These are phyloP conservation scores for Pyrenophora teres DNA, from an alignment of 2,329 filamentous ascomycete species.

Conservation along the genomic window DNA sequence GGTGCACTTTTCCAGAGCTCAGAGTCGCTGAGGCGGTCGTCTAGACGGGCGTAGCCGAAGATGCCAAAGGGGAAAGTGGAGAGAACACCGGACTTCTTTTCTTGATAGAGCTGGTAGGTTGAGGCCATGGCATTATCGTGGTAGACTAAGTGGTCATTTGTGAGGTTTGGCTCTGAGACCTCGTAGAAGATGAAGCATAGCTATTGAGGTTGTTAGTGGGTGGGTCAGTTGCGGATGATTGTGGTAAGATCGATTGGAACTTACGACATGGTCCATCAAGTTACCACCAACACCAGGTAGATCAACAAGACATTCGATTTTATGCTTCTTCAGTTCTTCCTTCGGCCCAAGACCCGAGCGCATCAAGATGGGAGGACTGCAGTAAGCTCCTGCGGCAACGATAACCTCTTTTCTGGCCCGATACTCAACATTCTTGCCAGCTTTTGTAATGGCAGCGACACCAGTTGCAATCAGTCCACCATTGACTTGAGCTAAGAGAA, in stretches of 20 bases:
- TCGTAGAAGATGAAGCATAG: constrained; percentile 64
- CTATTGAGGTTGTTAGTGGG: constrained; percentile 37
- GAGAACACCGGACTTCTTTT: constrained; percentile 62
- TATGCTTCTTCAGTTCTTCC: constrained; percentile 56
- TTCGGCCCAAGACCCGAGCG: constrained; percentile 63
- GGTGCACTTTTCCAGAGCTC: constrained; percentile 60
- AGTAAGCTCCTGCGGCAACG: constrained; percentile 41
- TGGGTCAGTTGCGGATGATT: constrained; percentile 46
- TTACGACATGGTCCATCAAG: constrained; percentile 65
- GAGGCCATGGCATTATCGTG: constrained; percentile 57
- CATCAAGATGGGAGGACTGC: constrained; percentile 49
- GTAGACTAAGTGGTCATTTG: constrained; percentile 62
- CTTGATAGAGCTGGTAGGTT: constrained; percentile 61
- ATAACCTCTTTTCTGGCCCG: constrained; percentile 41
- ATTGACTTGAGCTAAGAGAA: constrained; percentile 51
- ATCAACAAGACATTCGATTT: constrained; percentile 59
- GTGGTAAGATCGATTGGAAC: constrained; percentile 53
- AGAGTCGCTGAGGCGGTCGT: constrained; percentile 61
- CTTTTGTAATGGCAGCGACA: constrained; percentile 51
- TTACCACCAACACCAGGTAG: constrained; percentile 67
- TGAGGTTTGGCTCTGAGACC: constrained; percentile 59
- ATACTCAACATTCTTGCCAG: constrained; percentile 48
- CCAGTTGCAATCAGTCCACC: constrained; percentile 52
- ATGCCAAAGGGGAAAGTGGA: constrained; percentile 67
- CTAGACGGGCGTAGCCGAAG: constrained; percentile 66